phyloP scores from a whole-genome alignment of 345 rosid genomes.

The Camelina hispida region DNA sequence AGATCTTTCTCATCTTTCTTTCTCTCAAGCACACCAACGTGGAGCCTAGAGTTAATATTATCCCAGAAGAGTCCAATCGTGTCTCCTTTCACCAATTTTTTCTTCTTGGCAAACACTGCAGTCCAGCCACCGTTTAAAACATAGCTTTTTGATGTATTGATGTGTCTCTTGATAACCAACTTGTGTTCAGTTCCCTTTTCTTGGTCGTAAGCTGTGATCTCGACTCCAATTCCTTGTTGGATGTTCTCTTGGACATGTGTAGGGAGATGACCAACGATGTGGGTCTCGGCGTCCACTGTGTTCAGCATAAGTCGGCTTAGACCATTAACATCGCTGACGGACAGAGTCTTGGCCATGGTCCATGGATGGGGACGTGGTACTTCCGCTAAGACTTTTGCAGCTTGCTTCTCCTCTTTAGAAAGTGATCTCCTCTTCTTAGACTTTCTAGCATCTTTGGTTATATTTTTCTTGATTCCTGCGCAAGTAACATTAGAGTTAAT shows the following conservation, averaged over 20 bases:
- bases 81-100: neutral
- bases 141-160: constrained; percentile 10
- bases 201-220: neutral
- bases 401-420: neutral
- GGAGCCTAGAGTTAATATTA: neutral
- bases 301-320: constrained; percentile 13
- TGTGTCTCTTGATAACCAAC: neutral
- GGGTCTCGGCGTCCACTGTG: neutral
- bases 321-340: neutral
- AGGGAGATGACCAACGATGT: constrained; percentile 17
- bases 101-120: constrained; percentile 13
- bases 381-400: neutral
- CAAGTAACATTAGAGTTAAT: neutral
- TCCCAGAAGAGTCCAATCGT: constrained; percentile 19
- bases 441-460: neutral
- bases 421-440: neutral
- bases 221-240: neutral
- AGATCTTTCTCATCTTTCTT: too few species aligned
- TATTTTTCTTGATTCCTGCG: neutral
- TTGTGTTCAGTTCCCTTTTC: neutral
- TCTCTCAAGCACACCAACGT: constrained; percentile 5
- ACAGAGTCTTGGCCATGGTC: neutral
- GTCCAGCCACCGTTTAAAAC: constrained; percentile 22
- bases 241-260: neutral
- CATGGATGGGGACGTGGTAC: neutral